Evolutionary conservation across 139 green algal genomes (phyloP).

Genomic region (Picochlorum sp.): DNA sequence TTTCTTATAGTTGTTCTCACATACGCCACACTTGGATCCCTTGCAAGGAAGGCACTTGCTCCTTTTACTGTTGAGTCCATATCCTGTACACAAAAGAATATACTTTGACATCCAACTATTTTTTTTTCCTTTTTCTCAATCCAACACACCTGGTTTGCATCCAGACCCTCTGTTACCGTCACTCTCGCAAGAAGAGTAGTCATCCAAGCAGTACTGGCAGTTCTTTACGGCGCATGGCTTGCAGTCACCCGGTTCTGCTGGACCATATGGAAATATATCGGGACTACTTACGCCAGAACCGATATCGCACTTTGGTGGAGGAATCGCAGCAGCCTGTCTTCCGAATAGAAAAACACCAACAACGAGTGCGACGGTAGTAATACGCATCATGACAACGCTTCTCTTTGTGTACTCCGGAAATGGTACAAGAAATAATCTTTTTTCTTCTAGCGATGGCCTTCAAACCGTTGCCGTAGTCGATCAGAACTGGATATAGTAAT

Average conservation of each 20-base stretch:
- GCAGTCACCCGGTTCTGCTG: conserved; percentile 1
- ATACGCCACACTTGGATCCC: background rate
- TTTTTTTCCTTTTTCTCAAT: background rate
- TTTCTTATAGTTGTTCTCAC: background rate
- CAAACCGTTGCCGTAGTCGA: too few species aligned
- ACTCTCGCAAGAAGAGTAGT: background rate
- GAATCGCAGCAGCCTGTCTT: background rate
- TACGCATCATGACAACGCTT: too few species aligned
- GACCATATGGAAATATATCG: background rate
- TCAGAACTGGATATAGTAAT: too few species aligned
- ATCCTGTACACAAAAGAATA: background rate
- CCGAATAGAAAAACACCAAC: too few species aligned
- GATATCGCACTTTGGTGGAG: background rate
- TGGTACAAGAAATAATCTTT: too few species aligned
- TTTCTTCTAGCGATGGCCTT: too few species aligned
- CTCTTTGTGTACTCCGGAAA: too few species aligned
- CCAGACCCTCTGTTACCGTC: background rate
- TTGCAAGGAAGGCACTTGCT: background rate
- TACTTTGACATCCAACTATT: background rate
- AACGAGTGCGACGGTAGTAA: too few species aligned
- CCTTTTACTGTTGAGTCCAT: background rate
- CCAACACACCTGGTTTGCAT: background rate
- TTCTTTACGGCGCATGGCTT: background rate
- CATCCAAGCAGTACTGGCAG: background rate
- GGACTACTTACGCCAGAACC: background rate